A percentile compares a stretch with the other conserved stretches of the same genome.
These are phyloP conservation scores for Cryomyces antarcticus DNA, from an alignment of 495 filamentous ascomycete species.

Conservation along the genomic window DNA sequence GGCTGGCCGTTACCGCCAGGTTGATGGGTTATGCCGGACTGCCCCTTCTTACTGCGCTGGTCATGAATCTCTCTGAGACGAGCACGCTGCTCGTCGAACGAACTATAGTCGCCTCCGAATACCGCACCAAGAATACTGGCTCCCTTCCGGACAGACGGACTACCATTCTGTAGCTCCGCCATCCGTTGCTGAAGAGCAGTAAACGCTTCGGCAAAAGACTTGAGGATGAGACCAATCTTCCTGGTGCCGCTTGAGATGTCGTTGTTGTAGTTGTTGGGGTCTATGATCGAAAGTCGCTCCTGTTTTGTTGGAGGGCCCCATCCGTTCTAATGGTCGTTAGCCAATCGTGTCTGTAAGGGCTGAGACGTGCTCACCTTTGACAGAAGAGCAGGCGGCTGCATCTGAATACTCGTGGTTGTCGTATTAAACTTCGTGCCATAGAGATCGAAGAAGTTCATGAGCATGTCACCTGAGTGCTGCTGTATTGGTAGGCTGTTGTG, in stretches of 20 bases:
- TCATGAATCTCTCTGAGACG: background rate
- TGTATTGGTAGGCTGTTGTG: slow-evolving; percentile 11
- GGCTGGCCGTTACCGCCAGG: no score
- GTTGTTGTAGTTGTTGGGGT: slow-evolving; percentile 66
- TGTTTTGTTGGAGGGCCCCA: background rate
- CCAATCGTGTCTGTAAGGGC: background rate
- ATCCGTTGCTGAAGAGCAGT: slow-evolving; percentile 35
- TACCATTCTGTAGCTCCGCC: slow-evolving; percentile 35
- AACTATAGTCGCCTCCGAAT: slow-evolving; percentile 18
- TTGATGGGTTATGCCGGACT: no score
- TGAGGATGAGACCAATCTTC: slow-evolving; percentile 39
- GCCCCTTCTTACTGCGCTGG: background rate
- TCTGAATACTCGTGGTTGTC: slow-evolving; percentile 41
- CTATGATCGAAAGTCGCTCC: slow-evolving; percentile 53
- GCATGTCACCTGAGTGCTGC: slow-evolving; percentile 47
- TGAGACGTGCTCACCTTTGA: slow-evolving; percentile 36
- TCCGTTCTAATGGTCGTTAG: background rate
- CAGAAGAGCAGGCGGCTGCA: slow-evolving; percentile 49
- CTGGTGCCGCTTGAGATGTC: slow-evolving; percentile 70
- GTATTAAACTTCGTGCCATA: slow-evolving; percentile 69
- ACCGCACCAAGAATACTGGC: slow-evolving; percentile 15
- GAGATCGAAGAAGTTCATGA: slow-evolving; percentile 72
- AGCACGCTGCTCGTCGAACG: slow-evolving; percentile 13
- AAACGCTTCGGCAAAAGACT: slow-evolving; percentile 43
- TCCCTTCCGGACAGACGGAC: background rate